Evolutionary conservation across 2,329 filamentous ascomycete genomes (phyloP), one percentile per base, ranked within the genome.

Genomic region (Penicillium psychrosexuale): DNA sequence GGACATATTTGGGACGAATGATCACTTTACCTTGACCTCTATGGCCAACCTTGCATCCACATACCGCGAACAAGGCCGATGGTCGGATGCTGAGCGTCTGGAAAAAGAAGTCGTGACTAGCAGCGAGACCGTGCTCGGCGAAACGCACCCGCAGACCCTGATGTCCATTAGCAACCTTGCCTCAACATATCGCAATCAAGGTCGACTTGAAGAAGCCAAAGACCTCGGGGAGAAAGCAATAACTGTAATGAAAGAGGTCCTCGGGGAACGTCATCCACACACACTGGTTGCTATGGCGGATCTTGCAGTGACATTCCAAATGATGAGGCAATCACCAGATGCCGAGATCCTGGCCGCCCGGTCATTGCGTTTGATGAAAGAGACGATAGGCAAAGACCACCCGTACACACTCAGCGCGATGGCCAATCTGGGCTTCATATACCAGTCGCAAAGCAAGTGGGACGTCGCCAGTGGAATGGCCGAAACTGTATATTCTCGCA

Each of bases 101-200:
- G 56, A 61, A 40, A 53, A 43, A 8, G 46, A 59, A 47, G 55
- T 57, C 0, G 56, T 62, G 12, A 17, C 46, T 12, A 43, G 24
- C 22, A 55, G 58, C 9, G 42, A 57, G 33, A 22, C 17, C 2
- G 39, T 22, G 4, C 49, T 62, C 15, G 56, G 60, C 22, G 47
- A 48, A 36, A 53, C 34, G 5, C 58, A 62, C 19, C 58, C 60
- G 12, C 56, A 56, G n/a, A 62, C 58, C 3, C 40, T 62, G 3
- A 56, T 61, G 53, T 58, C 60, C 9, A 47, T 61, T 15, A 48
- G 46, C 17, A 61, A 62, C 19, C 58, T 62, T 40, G 60, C 51
- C 3, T 59, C 58, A 8, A 55, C 58, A 24, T 56, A 43, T 17
- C 53, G 55, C 7, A 45, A 44, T n/a, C 58, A 49, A 11, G 58